Evolutionary conservation across 305 asterid species (phyloP).

Genomic region (Fraxinus ornus): DNA sequence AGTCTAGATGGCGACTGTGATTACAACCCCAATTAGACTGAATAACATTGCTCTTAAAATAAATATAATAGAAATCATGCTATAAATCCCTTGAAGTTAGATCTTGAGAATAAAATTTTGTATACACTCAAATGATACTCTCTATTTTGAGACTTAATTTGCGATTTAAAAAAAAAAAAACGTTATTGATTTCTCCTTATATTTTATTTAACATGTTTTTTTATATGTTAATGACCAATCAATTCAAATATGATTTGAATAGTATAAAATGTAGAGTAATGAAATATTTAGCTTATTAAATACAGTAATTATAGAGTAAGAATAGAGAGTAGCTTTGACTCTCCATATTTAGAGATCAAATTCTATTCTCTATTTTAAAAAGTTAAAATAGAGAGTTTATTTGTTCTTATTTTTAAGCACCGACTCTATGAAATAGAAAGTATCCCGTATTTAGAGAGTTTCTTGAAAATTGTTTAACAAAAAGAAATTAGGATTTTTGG

Average conservation of each 20-base stretch:
- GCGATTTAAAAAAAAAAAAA: too few relatives aligned
- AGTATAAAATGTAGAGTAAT: not conserved
- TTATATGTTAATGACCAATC: not conserved
- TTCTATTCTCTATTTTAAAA: too few relatives aligned
- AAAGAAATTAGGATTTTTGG: not conserved
- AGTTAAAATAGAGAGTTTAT: too few relatives aligned
- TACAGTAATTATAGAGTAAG: not conserved
- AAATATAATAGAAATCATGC: too few relatives aligned
- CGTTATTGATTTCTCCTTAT: not conserved
- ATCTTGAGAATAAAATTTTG: too few relatives aligned
- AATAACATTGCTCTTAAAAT: too few relatives aligned
- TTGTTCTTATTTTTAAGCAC: not conserved
- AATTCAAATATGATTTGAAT: not conserved
- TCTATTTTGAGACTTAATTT: not conserved
- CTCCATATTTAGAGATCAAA: not conserved
- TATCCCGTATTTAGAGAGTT: not conserved
- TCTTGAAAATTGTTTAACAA: too few relatives aligned
- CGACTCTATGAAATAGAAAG: not conserved
- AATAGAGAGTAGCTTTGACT: not conserved
- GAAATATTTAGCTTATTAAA: not conserved
- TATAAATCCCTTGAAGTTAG: too few relatives aligned
- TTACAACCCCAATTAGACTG: too few relatives aligned
- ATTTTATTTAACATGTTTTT: too few relatives aligned
- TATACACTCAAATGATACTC: not conserved
- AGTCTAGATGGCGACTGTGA: too few relatives aligned